Evolutionary conservation across 2,329 filamentous ascomycete genomes (phyloP), one percentile per base, ranked within the genome.

Genomic region (Myriosclerotinia duriaeana): DNA sequence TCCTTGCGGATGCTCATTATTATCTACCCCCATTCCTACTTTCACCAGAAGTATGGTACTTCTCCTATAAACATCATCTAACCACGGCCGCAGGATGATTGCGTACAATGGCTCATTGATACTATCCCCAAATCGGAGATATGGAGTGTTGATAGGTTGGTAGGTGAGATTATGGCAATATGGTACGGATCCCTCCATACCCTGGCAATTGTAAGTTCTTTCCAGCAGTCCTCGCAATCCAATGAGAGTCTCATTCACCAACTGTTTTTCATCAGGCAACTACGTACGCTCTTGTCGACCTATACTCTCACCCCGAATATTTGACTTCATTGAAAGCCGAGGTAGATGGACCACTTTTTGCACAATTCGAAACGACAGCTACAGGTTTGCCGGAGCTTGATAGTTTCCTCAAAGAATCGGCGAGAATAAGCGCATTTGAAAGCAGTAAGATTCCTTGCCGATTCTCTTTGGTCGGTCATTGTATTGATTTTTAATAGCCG

Each of bases 41-140:
- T 26, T n/a, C n/a, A 50, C n/a, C n/a, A n/a, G n/a, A 11, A 50
- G 22, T 26, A 26, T 22, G n/a, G 12, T 11, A 40, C 5, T 40
- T 40, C 12, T 14, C 12, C 38, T 26, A 50, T 9, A n/a, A 22
- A 50, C 9, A 26, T 9, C 12, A 50, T 50, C n/a, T 50, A 22
- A 50, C 46, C 3, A n/a, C n/a, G n/a, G 46, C 14, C 9, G 12
- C 46, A 50, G 46, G 46, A 50, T 50, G 46, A 50, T 50, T 50
- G 46, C 46, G n/a, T 50, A 26, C n/a, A 50, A 50, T 50, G 46
- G 46, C 46, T 50, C 46, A 50, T 50, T n/a, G 46, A 50, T 50
- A 50, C 46, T 3, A 50, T 50, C 22, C 46, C 46, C 46, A 50
- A 50, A n/a, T 50, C 46, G 11, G 46, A 50, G 46, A n/a, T 50